Evolutionary conservation across 2,329 filamentous ascomycete genomes (phyloP), one percentile per base, ranked within the genome.

Genomic region (Botrytis medusae): DNA sequence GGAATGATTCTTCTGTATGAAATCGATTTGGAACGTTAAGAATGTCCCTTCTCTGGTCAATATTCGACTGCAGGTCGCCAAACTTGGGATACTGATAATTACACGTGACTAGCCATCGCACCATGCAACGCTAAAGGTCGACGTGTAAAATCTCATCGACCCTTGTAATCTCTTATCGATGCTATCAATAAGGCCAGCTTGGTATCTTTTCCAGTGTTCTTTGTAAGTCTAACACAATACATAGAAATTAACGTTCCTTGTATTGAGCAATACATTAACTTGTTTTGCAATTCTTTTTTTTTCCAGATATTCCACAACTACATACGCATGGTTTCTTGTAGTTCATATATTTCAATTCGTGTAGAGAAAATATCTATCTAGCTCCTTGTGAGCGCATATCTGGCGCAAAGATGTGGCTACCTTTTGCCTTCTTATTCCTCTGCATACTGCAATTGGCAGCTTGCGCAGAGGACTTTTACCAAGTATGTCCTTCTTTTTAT

Each of bases 391-490:
- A 74, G 77, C 76, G 76, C 73, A 77, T 72, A 71, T 63, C 60
- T 46, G 74, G 75, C 77, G 76, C 77, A 78, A 79, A 75, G 42
- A 82, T 90, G 88, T 84, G 88, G 81, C 81, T 88, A 80, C 79
- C 84, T 83, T 84, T 85, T 79, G 82, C 85, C 69, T 81, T 89
- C 80, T 82, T 89, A 78, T 82, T 91, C 74, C 80, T 90, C 75
- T 83, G 85, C 62, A 79, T 91, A 20, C 79, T 86, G 74, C 87
- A 90, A 78, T 78, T 90, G 74, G 87, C 83, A 29, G 77, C 87
- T 73, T 89, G 88, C 81, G 85, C 85, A 57, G 87, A 95, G 80
- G 93, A 96, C 82, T 95, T 91, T 81, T 96, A 96, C 83, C 93
- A 94, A 83, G 92, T 92, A 82, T 71, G 64, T 67, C 46, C n/a